Conservation (phyloP, 2,329 filamentous ascomycete species). For the Trichoderma arundinaceum region DNA sequence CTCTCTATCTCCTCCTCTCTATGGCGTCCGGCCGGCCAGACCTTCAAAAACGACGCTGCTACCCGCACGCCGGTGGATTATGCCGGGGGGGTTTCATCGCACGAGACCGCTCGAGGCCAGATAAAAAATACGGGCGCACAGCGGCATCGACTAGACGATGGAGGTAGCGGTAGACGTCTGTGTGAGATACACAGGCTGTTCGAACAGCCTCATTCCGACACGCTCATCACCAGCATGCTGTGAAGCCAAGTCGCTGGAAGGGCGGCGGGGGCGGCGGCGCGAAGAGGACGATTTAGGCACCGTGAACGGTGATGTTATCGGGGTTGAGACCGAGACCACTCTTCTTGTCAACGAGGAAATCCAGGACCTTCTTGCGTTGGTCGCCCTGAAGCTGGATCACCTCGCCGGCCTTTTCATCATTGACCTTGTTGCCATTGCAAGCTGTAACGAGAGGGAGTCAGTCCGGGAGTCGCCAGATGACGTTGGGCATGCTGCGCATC, state of each 20-base stretch:
- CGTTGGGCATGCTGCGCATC: neutral
- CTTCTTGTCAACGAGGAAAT: slow-evolving; percentile 96
- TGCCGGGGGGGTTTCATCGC: slow-evolving; percentile 33
- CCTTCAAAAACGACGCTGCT: slow-evolving; percentile 35
- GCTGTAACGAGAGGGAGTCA: slow-evolving; percentile 52
- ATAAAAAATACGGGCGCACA: neutral
- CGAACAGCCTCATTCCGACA: slow-evolving; percentile 39
- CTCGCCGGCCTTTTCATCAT: slow-evolving; percentile 95
- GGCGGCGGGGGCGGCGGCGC: slow-evolving; percentile 51
- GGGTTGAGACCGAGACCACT: slow-evolving; percentile 90
- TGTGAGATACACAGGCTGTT: slow-evolving; percentile 38
- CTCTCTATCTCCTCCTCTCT: slow-evolving; percentile 20
- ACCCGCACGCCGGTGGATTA: slow-evolving; percentile 18
- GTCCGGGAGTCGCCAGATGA: neutral
- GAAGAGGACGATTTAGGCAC: slow-evolving; percentile 53
- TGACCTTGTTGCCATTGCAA: slow-evolving; percentile 99
- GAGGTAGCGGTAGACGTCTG: slow-evolving; percentile 24
- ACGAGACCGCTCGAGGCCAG: slow-evolving; percentile 33
- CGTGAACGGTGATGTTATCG: slow-evolving; percentile 92
- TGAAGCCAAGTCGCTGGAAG: slow-evolving; percentile 43
- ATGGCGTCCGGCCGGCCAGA: slow-evolving; percentile 32
- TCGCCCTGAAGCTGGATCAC: slow-evolving; percentile 99
- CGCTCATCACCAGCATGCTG: slow-evolving; percentile 43
- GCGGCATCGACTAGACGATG: neutral
- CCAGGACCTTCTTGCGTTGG: slow-evolving; percentile 97